Conservation (phyloP, 257 asterid genomes). For the Rhazya stricta region DNA sequence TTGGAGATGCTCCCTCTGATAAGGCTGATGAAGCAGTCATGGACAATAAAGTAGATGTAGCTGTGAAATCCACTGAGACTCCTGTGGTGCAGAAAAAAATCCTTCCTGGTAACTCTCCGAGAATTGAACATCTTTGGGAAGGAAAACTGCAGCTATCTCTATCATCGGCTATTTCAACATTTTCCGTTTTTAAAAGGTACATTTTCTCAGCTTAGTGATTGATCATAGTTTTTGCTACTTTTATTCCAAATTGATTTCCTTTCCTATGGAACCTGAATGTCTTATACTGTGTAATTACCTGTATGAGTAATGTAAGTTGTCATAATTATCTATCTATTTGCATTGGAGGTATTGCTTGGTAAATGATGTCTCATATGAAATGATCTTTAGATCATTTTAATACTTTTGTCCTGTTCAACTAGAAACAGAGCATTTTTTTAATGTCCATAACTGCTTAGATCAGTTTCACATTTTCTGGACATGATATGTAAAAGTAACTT, state of each 20-base stretch:
- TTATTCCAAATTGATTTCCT: background rate
- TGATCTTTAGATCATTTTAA: background rate
- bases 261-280: no score
- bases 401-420: background rate
- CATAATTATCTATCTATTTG: background rate
- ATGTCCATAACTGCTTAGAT: background rate
- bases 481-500: background rate
- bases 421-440: background rate
- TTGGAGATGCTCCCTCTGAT: slow-evolving; percentile 31
- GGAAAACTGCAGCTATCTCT: slow-evolving; percentile 65
- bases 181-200: slow-evolving; percentile 65
- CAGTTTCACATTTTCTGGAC: background rate
- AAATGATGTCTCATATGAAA: background rate
- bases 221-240: background rate
- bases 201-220: background rate
- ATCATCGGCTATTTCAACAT: slow-evolving; percentile 52
- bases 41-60: slow-evolving; percentile 22
- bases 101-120: slow-evolving; percentile 23
- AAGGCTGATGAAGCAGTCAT: slow-evolving; percentile 29
- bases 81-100: slow-evolving; percentile 33
- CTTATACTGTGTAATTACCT: background rate
- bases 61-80: slow-evolving; percentile 23
- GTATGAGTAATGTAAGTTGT: background rate
- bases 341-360: background rate
- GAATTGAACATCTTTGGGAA: slow-evolving; percentile 55